Conservation (phyloP, 2,329 filamentous ascomycete genomes). For the Clarireedia hainanense region DNA sequence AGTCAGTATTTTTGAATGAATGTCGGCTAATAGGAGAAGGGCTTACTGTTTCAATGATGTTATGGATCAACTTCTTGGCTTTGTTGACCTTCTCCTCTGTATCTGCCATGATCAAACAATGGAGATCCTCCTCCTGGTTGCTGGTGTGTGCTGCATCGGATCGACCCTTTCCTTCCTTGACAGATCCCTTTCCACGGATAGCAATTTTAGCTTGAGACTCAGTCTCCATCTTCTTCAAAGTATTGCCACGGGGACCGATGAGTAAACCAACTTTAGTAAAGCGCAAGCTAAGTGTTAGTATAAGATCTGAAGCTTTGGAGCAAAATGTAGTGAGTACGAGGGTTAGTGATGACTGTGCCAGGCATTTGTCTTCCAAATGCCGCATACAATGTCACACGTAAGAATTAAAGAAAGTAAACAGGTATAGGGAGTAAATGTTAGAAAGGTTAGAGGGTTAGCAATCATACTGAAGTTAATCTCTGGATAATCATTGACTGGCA, state of each 20-base stretch:
- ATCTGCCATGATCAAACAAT: slow-evolving; percentile 99
- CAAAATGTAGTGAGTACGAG: slow-evolving; percentile 29
- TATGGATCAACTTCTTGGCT: slow-evolving; percentile 96
- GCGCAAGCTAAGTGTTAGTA: slow-evolving; percentile 90
- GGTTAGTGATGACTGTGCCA: slow-evolving; percentile 31
- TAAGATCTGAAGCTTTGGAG: slow-evolving; percentile 31
- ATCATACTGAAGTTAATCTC: slow-evolving; percentile 99
- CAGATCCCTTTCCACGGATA: slow-evolving; percentile 97
- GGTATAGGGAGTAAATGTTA: slow-evolving; percentile 41
- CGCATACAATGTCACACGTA: slow-evolving; percentile 30
- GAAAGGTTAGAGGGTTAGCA: slow-evolving; percentile 93
- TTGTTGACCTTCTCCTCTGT: slow-evolving; percentile 99
- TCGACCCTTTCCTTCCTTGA: slow-evolving; percentile 98
- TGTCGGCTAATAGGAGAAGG: neutral
- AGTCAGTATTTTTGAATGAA: slow-evolving; percentile 25
- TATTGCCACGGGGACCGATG: slow-evolving; percentile 99
- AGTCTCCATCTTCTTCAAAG: slow-evolving; percentile 98
- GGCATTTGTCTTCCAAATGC: slow-evolving; percentile 25
- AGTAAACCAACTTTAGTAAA: slow-evolving; percentile 95
- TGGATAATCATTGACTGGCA: slow-evolving; percentile 99
- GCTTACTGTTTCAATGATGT: slow-evolving; percentile 95
- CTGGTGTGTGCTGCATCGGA: slow-evolving; percentile 98
- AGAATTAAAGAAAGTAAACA: slow-evolving; percentile 34
- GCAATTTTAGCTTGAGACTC: slow-evolving; percentile 98
- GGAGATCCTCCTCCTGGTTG: slow-evolving; percentile 99